Evolutionary conservation across 352 stramenopile species (phyloP), one percentile per base, ranked within the genome.

Genomic region (Phytophthora multivora): DNA sequence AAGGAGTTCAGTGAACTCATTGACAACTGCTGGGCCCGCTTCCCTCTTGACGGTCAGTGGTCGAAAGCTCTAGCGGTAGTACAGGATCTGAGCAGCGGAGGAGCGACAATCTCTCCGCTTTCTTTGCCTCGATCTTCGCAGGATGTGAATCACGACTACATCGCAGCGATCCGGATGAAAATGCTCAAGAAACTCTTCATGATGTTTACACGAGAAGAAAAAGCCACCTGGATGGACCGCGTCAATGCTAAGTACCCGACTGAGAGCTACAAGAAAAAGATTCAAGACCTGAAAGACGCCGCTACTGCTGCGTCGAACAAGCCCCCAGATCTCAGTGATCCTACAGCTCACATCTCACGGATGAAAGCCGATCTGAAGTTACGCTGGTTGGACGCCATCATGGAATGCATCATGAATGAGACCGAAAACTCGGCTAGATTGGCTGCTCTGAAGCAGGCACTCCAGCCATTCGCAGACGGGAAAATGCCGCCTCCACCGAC

Each of bases 301-400:
- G 30, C 10, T 19, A 46, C 38, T 21, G 41, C 50, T 28, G 53
- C 51, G 5, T 49, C 51, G 40, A 73, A 57, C 38, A 59, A 28
- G 12, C 30, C 54, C 5, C 66, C 62, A 28, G 40, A 59, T 38
- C 18, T 69, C 1, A 79, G 64, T 26, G 78, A 87, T 16, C 75
- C 78, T 0, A 59, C 68, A 2, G 9, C 39, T 0, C 57, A 77
- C 11, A 30, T 90, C 1, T 3, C 61, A 1, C 38, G 53, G 26
- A 85, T 90, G 79, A 69, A 63, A 16, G 49, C 80, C 6, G 72
- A 89, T n/a, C 19, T 76, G 41, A 92, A 90, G 39, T 77, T 92
- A 47, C 59, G 63, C 5, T 90, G 83, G 83, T 51, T 90, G 28
- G 77, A 92, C 8, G 66, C 64, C 13, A 54, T 90, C 23, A 31